Conservation (phyloP, 2,329 filamentous ascomycete genomes). For the Pestalotiopsis fici region DNA sequence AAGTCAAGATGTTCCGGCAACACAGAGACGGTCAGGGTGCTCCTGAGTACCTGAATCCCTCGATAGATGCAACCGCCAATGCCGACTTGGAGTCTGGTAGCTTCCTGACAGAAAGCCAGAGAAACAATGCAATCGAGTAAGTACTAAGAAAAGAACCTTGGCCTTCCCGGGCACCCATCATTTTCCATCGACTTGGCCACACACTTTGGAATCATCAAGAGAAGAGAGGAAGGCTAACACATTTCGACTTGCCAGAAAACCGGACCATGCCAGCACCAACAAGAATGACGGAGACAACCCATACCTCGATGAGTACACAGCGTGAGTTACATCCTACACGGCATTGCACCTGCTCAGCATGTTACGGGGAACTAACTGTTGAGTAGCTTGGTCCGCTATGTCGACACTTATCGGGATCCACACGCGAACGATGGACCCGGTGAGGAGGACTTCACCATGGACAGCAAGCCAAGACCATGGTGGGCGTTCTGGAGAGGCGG, state of each 20-base stretch:
- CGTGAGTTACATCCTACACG: constrained; percentile 16
- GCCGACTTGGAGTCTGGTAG: constrained; percentile 30
- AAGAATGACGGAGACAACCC: constrained; percentile 29
- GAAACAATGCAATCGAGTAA: constrained; percentile 22
- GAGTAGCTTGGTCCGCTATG: constrained; percentile 30
- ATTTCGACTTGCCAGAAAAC: not conserved
- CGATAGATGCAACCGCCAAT: constrained; percentile 24
- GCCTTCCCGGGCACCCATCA: too few relatives aligned
- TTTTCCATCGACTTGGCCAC: too few relatives aligned
- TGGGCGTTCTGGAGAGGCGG: constrained; percentile 37
- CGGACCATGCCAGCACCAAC: not conserved
- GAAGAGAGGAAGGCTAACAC: too few relatives aligned
- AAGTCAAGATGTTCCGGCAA: constrained; percentile 28
- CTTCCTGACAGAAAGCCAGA: constrained; percentile 27
- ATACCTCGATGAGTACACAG: constrained; percentile 33
- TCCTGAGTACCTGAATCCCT: constrained; percentile 20
- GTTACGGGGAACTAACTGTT: constrained; percentile 10
- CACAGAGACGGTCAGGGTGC: constrained; percentile 20
- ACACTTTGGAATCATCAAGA: too few relatives aligned
- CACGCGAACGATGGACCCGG: constrained; percentile 24
- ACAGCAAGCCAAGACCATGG: constrained; percentile 29
- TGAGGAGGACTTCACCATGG: constrained; percentile 27
- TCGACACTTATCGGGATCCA: constrained; percentile 38
- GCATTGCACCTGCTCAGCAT: not conserved
- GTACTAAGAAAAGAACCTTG: too few relatives aligned